phyloP scores from a whole-genome alignment of 2,329 filamentous ascomycete genomes.

The Hypoxylon sp. region DNA sequence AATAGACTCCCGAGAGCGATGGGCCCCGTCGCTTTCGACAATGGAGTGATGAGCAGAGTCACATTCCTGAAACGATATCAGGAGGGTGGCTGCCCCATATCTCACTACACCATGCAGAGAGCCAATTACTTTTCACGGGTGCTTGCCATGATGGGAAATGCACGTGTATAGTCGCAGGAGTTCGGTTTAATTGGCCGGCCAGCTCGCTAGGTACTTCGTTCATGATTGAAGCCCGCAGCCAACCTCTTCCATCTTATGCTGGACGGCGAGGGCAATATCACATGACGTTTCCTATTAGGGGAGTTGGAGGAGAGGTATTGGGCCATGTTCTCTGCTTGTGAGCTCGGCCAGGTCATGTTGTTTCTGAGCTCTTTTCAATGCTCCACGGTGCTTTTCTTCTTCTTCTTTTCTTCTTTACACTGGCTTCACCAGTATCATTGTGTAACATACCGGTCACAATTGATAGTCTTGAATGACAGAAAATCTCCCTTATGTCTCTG shows the following conservation, averaged over 20 bases:
- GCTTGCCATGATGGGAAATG: no score
- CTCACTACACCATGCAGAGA: background rate
- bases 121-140: background rate
- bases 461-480: no score
- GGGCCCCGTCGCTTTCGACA: no score
- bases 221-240: conserved; percentile 14
- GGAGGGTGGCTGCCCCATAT: background rate
- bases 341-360: background rate
- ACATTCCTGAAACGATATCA: no score
- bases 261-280: background rate
- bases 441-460: no score
- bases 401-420: background rate
- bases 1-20: no score
- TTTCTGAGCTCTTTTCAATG: background rate
- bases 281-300: background rate
- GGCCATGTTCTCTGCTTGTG: conserved; percentile 6
- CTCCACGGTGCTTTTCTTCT: no score
- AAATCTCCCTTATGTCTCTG: no score
- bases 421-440: background rate
- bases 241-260: conserved; percentile 16
- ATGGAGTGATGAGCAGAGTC: no score
- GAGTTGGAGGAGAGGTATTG: conserved; percentile 7
- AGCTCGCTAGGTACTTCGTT: background rate
- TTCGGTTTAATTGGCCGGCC: no score
- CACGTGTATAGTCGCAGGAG: no score